Evolutionary conservation across 139 green algal species (phyloP).

Genomic region (Volvox africanus): DNA sequence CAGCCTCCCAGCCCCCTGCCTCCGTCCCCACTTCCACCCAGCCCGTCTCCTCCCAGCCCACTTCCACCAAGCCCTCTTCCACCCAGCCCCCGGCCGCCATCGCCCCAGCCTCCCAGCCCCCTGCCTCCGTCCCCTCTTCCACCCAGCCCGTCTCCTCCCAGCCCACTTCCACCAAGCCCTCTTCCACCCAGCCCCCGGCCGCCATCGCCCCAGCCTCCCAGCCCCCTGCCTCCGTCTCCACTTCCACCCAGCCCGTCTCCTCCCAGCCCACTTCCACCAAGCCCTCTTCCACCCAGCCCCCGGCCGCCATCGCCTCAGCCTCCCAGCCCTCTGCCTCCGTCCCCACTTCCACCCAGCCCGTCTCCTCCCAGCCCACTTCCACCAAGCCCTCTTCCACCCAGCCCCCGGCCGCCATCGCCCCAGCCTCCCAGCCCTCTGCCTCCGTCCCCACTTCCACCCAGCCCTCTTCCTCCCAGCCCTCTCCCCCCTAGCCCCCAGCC

Average conservation of each 20-base stretch:
- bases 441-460: background rate
- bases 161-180: background rate
- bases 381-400: background rate
- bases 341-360: background rate
- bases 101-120: no score
- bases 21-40: background rate
- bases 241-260: background rate
- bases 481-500: background rate
- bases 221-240: background rate
- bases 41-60: background rate
- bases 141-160: background rate
- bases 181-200: background rate
- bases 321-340: background rate
- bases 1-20: background rate
- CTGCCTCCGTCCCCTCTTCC: no score
- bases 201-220: background rate
- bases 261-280: no score
- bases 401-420: background rate
- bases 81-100: background rate
- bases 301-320: background rate
- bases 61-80: background rate
- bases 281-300: background rate
- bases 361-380: background rate
- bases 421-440: background rate
- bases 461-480: background rate